Percentiles rank a stretch among this genome's conserved stretches.
These are phyloP conservation scores for Chlamydomonas eustigma DNA, from an alignment of 139 green algal genomes.

Conservation along the genomic window DNA sequence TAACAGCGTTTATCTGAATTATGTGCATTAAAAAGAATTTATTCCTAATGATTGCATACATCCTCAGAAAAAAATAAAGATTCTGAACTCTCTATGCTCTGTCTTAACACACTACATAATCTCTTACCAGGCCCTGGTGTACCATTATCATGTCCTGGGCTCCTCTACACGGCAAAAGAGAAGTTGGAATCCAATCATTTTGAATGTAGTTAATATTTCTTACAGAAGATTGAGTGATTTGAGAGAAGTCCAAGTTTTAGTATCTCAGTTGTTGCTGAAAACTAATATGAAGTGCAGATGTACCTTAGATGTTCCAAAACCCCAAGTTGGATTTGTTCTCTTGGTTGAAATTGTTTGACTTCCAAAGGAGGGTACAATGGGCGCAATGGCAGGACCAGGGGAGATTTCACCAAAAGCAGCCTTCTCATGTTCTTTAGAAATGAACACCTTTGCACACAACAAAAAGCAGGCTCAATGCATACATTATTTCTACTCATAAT, in stretches of 20 bases:
- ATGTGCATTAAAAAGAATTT: too few relatives aligned
- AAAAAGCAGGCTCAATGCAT: background rate
- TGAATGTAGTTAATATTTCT: background rate
- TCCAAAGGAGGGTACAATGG: constrained; percentile 34
- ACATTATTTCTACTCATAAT: too few relatives aligned
- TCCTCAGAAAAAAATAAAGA: too few relatives aligned
- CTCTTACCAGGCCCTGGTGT: background rate
- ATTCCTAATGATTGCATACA: too few relatives aligned
- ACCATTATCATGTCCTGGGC: background rate
- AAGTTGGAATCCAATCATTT: background rate
- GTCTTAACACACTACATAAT: too few relatives aligned
- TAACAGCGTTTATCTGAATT: too few relatives aligned
- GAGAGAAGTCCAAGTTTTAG: background rate
- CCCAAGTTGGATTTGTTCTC: constrained; percentile 46
- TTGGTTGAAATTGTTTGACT: constrained; percentile 47
- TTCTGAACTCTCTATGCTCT: too few relatives aligned
- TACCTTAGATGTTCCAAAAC: constrained; percentile 52
- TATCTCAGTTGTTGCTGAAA: background rate
- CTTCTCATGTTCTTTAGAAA: constrained; percentile 67
- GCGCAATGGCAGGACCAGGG: constrained; percentile 46
- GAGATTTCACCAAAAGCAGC: constrained; percentile 36
- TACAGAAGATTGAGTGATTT: background rate
- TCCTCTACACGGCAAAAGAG: background rate
- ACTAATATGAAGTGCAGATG: background rate
- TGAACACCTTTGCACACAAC: constrained; percentile 46